Conservation (phyloP, 805 yeast genomes). For the Pichia scutulata region DNA sequence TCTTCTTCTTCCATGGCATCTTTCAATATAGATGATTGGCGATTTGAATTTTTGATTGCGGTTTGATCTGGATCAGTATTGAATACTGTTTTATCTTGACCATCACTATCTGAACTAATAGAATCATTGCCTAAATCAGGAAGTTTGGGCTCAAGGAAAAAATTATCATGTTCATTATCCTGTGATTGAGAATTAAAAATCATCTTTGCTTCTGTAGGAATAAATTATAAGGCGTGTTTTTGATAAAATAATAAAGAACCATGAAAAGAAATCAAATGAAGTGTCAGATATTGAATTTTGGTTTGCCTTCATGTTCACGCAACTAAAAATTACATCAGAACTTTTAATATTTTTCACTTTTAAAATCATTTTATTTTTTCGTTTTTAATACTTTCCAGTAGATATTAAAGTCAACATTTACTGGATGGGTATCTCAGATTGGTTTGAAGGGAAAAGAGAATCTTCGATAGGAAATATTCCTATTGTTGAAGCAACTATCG, state of each 20-base stretch:
- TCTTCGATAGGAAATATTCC: not conserved
- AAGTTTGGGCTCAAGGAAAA: not conserved
- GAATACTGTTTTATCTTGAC: not conserved
- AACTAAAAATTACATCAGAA: not conserved
- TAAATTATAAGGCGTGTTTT: not conserved
- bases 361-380: no score
- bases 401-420: not conserved
- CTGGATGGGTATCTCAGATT: conserved; percentile 3
- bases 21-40: not conserved
- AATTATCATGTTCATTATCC: not conserved
- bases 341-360: not conserved
- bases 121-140: not conserved
- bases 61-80: not conserved
- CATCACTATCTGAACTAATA: not conserved
- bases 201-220: no score
- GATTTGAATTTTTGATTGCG: no score
- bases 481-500: conserved; percentile 8
- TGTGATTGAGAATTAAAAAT: not conserved
- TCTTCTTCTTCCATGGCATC: not conserved
- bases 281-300: not conserved
- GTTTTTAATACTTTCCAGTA: not conserved
- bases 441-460: not conserved
- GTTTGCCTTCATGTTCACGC: conserved; percentile 1
- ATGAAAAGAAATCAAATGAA: no score
- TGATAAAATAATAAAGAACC: no score